Conservation (phyloP, 2,329 filamentous ascomycete species). For the Chaetomiaceae sp. region DNA sequence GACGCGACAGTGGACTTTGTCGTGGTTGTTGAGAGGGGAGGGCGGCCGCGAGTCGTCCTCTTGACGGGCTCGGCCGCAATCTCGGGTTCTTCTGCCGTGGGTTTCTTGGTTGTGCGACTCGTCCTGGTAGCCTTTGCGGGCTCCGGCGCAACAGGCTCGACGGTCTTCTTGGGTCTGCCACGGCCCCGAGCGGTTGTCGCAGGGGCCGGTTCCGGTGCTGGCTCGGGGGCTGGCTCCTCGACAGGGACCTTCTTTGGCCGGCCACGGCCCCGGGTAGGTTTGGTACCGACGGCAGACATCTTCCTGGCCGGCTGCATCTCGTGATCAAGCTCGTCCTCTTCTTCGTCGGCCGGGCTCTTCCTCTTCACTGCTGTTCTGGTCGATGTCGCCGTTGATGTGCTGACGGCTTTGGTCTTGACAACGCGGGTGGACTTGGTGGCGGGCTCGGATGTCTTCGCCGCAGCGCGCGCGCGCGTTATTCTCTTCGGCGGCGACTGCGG, state of each 20-base stretch:
- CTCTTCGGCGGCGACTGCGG: slow-evolving; percentile 54
- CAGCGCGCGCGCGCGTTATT: slow-evolving; percentile 50
- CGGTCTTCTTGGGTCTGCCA: slow-evolving; percentile 33
- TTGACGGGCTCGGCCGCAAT: slow-evolving; percentile 30
- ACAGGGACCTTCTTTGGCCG: slow-evolving; percentile 41
- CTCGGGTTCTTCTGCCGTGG: neutral
- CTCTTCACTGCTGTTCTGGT: slow-evolving; percentile 39
- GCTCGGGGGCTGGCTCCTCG: slow-evolving; percentile 16
- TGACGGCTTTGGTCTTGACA: slow-evolving; percentile 43
- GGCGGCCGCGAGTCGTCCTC: slow-evolving; percentile 36
- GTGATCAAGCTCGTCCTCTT: slow-evolving; percentile 41
- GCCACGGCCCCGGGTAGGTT: slow-evolving; percentile 41
- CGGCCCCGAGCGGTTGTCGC: slow-evolving; percentile 20
- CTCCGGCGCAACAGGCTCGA: slow-evolving; percentile 28
- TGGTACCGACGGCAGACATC: slow-evolving; percentile 21
- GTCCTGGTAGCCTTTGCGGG: slow-evolving; percentile 25
- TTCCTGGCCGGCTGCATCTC: slow-evolving; percentile 27
- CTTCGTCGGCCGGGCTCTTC: slow-evolving; percentile 53
- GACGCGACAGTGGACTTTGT: slow-evolving; percentile 23
- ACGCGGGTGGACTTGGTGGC: slow-evolving; percentile 40
- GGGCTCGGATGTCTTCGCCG: slow-evolving; percentile 34
- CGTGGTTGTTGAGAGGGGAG: slow-evolving; percentile 33
- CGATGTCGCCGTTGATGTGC: slow-evolving; percentile 33
- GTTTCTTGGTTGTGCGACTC: slow-evolving; percentile 13
- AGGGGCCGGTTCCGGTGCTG: slow-evolving; percentile 39